Percentiles rank a stretch among this genome's conserved stretches.
phyloP scores from a whole-genome alignment of 306 rosid species.

The Fagus crenata region DNA sequence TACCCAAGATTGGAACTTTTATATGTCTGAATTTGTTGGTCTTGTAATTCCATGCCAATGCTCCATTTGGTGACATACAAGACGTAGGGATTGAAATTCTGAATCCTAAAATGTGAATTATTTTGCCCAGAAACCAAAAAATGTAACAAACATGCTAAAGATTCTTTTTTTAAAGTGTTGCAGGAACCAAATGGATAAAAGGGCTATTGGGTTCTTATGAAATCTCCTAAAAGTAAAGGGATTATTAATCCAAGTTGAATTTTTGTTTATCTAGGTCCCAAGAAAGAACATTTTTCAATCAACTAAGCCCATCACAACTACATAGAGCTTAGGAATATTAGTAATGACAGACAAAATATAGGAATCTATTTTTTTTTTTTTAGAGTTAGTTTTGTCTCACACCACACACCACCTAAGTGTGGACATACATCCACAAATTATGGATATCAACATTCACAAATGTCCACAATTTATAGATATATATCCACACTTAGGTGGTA shows the following conservation, averaged over 20 bases:
- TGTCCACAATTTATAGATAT: too few relatives aligned
- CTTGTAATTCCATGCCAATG: background rate
- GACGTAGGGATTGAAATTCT: background rate
- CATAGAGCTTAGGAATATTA: background rate
- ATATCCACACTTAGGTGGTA: too few relatives aligned
- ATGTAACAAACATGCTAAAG: background rate
- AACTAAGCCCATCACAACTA: background rate
- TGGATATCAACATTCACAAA: too few relatives aligned
- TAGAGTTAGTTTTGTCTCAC: too few relatives aligned
- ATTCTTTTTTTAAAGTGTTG: background rate
- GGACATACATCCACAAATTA: too few relatives aligned
- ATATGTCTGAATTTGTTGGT: background rate
- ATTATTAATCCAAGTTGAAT: too few relatives aligned
- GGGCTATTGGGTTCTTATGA: background rate
- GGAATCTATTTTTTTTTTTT: background rate
- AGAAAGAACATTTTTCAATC: too few relatives aligned
- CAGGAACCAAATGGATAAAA: background rate
- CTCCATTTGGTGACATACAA: constrained; percentile 10
- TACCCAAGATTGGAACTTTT: background rate
- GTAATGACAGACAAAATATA: background rate
- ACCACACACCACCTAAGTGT: too few relatives aligned
- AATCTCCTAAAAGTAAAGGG: background rate
- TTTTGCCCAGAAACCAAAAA: background rate
- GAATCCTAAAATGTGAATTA: background rate
- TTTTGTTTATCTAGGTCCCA: too few relatives aligned